Percentiles rank a stretch among this genome's conserved stretches.
Conservation (phyloP, 1,284 basidiomycete species). For the Trichosporon faecale region DNA sequence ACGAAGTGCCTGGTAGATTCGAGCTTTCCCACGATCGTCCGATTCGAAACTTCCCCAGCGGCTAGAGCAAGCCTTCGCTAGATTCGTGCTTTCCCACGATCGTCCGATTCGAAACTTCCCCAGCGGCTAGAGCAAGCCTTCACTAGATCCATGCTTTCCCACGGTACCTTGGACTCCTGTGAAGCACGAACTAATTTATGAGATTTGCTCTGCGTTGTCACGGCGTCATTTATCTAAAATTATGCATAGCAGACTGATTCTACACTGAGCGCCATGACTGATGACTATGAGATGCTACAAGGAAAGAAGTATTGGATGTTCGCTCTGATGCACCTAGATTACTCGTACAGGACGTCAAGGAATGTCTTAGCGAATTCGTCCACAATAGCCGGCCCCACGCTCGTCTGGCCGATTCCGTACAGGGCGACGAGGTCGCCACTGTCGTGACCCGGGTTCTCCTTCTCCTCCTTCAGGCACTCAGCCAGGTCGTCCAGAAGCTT, state of each 20-base stretch:
- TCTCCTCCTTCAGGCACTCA: slow-evolving; percentile 73
- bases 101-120: too few relatives aligned
- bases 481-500: slow-evolving; percentile 60
- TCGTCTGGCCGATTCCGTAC: slow-evolving; percentile 82
- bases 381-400: slow-evolving; percentile 83
- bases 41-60: too few relatives aligned
- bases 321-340: not conserved
- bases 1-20: not conserved
- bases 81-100: not conserved
- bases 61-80: not conserved
- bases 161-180: too few relatives aligned
- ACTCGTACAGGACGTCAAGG: slow-evolving; percentile 76
- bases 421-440: slow-evolving; percentile 79
- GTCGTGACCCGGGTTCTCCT: slow-evolving; percentile 55
- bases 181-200: too few relatives aligned
- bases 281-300: slow-evolving; percentile 7
- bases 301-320: not conserved
- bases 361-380: slow-evolving; percentile 76
- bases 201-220: too few relatives aligned
- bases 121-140: too few relatives aligned
- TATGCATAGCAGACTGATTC: not conserved
- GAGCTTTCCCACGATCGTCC: not conserved
- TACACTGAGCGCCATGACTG: not conserved
- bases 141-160: too few relatives aligned
- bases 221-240: too few relatives aligned